phyloP scores from a whole-genome alignment of 1,284 basidiomycete genomes.

The Volvariella surrecta region DNA sequence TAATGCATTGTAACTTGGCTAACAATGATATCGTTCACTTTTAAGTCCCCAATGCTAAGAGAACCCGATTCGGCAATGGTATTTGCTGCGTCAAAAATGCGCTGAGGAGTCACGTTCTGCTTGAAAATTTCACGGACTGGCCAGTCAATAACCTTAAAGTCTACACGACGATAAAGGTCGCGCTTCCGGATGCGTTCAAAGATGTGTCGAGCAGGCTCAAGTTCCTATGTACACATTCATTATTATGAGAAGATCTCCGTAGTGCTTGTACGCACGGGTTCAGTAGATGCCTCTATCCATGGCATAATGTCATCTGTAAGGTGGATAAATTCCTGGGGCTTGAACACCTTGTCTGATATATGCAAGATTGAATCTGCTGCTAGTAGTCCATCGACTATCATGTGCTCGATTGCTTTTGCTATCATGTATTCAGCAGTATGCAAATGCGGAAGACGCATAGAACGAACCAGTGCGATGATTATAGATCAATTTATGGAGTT shows the following conservation, averaged over 20 bases:
- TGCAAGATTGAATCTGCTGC: constrained; percentile 54
- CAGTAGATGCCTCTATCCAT: constrained; percentile 44
- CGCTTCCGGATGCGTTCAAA: constrained; percentile 51
- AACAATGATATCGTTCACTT: constrained; percentile 50
- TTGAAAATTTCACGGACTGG: constrained; percentile 29
- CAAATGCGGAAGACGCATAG: background rate
- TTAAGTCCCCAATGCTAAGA: constrained; percentile 26
- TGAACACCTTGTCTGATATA: constrained; percentile 46
- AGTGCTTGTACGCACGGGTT: constrained; percentile 27
- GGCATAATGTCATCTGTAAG: constrained; percentile 62
- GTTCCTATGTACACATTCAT: constrained; percentile 32
- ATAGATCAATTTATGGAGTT: constrained; percentile 69
- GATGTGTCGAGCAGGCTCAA: constrained; percentile 48
- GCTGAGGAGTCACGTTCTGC: constrained; percentile 38
- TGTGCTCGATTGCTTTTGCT: constrained; percentile 73
- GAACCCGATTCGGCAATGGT: constrained; percentile 12
- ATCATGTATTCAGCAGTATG: constrained; percentile 5
- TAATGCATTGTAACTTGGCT: constrained; percentile 58
- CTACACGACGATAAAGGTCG: constrained; percentile 61
- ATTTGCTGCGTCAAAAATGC: constrained; percentile 45
- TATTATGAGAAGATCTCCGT: background rate
- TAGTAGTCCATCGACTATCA: constrained; percentile 68
- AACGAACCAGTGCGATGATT: constrained; percentile 65
- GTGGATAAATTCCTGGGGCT: constrained; percentile 49
- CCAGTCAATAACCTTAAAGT: constrained; percentile 56